Conservation (phyloP, 495 filamentous ascomycete genomes). For the Aspergillus bertholletiae region DNA sequence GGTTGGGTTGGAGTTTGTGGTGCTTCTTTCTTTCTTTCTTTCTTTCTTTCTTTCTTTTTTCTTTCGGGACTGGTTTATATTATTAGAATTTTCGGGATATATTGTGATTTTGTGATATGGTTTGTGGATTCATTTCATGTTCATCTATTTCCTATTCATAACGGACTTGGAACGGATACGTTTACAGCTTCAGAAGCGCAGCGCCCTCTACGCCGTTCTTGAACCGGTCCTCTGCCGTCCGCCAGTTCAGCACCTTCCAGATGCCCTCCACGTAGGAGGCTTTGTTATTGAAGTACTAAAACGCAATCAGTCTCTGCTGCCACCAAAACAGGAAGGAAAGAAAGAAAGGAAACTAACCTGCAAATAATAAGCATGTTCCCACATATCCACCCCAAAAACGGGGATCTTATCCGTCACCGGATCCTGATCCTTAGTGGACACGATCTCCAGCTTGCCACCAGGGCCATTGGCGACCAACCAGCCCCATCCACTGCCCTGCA, state of each 20-base stretch:
- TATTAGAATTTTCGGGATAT: no score
- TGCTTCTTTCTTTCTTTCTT: no score
- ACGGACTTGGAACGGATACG: no score
- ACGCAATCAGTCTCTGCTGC: slow-evolving; percentile 18
- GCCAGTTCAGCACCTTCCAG: slow-evolving; percentile 98
- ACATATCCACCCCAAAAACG: slow-evolving; percentile 91
- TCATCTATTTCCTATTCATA: slow-evolving; percentile 5
- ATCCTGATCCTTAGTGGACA: slow-evolving; percentile 84
- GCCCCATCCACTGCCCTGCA: slow-evolving; percentile 93
- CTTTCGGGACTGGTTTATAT: no score
- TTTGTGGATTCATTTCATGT: no score
- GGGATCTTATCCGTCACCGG: slow-evolving; percentile 75
- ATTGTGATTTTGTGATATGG: no score
- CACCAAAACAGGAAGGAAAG: not conserved
- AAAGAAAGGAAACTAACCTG: slow-evolving; percentile 30
- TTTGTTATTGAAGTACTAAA: slow-evolving; percentile 94
- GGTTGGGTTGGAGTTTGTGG: no score
- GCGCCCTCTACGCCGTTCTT: slow-evolving; percentile 26
- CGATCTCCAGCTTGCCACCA: slow-evolving; percentile 64
- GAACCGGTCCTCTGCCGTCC: slow-evolving; percentile 79
- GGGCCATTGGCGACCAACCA: slow-evolving; percentile 81
- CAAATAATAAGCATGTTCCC: slow-evolving; percentile 82
- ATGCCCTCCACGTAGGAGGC: slow-evolving; percentile 89
- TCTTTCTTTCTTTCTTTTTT: no score
- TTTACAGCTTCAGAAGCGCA: slow-evolving; percentile 22